Base-by-base conservation (phyloP, 1,139 yeast species). In the Nadsonia starkeyi-henricii region DNA sequence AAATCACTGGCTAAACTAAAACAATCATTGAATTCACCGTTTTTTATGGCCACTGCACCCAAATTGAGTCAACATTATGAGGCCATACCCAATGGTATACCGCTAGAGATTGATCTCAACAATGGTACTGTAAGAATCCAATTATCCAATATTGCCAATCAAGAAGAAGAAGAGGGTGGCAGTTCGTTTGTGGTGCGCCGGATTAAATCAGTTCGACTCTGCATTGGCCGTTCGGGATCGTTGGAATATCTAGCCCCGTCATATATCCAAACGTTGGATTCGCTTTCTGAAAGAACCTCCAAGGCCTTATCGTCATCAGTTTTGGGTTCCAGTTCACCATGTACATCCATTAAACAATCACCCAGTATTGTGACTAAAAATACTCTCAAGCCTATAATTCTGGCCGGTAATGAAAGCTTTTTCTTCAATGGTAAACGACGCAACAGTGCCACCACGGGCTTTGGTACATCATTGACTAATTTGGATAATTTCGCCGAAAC, bases 191-290 rank as follows among this genome's bases (percentile, higher is more conserved):
- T 54, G 4, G 44, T 45, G 9, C 49, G 56, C 18, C 41, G 46
- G 18, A 58, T 58, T 15, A 48, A 47, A 15, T 41, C 48, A 19
- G 52, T 60, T 44, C 52, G 54, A 36, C 50, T 59, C 20, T 55
- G 63, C 28, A 58, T 62, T 9, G 64, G 64, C 8, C 50, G 64
- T n/a, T 48, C 57, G 1, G 62, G 64, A 1, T 60, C 63, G 2
- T 49, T 60, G n/a, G 55, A 53, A 20, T 60, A 54, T 42, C 44
- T 59, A 45, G 44, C 51, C 48, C 15, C 36, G 37, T n/a, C 46
- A 53, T 20, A 20, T 50, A 9, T 43, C 43, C 33, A 20, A 20
- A 28, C 36, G 20, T 1, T 37, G 36, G 28, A 19, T 46, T 23
- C 18, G 20, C 37, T 43, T 37, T 19, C 36, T 3, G 44, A 30